Evolutionary conservation across 1,139 yeast genomes (phyloP).

Genomic region (Blastobotrys serpentis): DNA sequence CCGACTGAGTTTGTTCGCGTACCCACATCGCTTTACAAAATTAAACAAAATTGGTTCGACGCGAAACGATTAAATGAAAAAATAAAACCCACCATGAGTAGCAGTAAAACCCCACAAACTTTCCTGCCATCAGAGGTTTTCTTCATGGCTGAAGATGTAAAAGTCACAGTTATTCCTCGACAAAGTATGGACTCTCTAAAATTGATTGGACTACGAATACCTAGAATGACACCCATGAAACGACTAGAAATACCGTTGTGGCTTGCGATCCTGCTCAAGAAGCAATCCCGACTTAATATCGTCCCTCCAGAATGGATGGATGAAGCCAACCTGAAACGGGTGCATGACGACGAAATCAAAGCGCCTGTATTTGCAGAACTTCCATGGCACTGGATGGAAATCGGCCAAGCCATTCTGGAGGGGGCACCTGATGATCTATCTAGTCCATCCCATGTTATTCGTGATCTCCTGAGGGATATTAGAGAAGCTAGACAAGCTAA

Average conservation of each 20-base stretch:
- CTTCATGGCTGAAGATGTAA: constrained; percentile 81
- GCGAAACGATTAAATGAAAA: neutral
- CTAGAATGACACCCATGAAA: constrained; percentile 64
- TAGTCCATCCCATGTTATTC: constrained; percentile 61
- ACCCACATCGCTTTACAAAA: no score
- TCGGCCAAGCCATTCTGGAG: constrained; percentile 64
- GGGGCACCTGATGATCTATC: constrained; percentile 72
- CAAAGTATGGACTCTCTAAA: constrained; percentile 63
- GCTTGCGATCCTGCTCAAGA: constrained; percentile 80
- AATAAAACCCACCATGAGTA: neutral
- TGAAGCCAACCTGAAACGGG: constrained; percentile 51
- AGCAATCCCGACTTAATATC: constrained; percentile 82
- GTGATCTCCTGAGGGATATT: constrained; percentile 75
- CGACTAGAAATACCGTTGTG: constrained; percentile 77
- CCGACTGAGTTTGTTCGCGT: no score
- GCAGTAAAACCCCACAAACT: constrained; percentile 49
- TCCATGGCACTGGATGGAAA: constrained; percentile 88
- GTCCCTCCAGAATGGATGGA: constrained; percentile 89
- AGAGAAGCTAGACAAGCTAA: constrained; percentile 81
- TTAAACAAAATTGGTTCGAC: neutral
- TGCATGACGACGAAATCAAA: constrained; percentile 66
- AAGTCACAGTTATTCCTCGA: constrained; percentile 70
- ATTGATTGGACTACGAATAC: constrained; percentile 55
- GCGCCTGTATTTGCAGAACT: constrained; percentile 62
- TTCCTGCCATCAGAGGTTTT: constrained; percentile 77